Evolutionary conservation across 2,329 filamentous ascomycete species (phyloP), one percentile per base, ranked within the genome.

Genomic region (Karstenula rhodostoma): DNA sequence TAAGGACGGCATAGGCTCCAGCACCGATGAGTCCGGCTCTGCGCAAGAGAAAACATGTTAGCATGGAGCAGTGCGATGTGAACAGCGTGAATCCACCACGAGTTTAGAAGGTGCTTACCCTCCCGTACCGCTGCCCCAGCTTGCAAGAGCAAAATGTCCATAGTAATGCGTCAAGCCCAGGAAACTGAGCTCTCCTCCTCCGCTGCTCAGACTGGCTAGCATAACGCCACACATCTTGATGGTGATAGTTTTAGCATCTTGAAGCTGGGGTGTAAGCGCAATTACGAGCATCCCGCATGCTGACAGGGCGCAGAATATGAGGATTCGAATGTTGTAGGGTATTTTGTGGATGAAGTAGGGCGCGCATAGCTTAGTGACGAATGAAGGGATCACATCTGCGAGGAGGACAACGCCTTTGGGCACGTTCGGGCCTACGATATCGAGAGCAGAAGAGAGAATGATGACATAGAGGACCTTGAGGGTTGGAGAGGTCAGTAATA

Each of bases 381-480:
- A 96, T 12, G 92, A 93, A 1, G 95, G 95, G 23, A 96, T 83
- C 57, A 98, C 93, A 77, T 97, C 93, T 76, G 93, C 93, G 63
- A 98, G 91, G 57, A 98, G 89, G 57, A 99, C 94, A 58, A 96
- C 86, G 69, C 92, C 93, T 78, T 98, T 98, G 52, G 95, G 95
- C 1, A 97, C 85, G 65, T 83, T 78, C 33, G 92, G 90, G 37
- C 94, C 94, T 69, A 98, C 95, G 63, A 99, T 91, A 73, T 99
- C 95, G 71, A 97, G 91, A 3, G 95, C 95, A 37, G 95, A 92
- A 32, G 93, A 96, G 72, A 99, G 90, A 75, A 98, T 95, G 77
- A 98, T 92, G 58, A 98, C 94, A 79, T 97, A 98, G 80, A 97
- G 90, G 68, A 55, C 52, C 52, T 55, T 6, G 25, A 7, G 13